These are phyloP conservation scores for Claviceps quebecensis DNA, from an alignment of 2,329 filamentous ascomycete species.

Conservation along the genomic window DNA sequence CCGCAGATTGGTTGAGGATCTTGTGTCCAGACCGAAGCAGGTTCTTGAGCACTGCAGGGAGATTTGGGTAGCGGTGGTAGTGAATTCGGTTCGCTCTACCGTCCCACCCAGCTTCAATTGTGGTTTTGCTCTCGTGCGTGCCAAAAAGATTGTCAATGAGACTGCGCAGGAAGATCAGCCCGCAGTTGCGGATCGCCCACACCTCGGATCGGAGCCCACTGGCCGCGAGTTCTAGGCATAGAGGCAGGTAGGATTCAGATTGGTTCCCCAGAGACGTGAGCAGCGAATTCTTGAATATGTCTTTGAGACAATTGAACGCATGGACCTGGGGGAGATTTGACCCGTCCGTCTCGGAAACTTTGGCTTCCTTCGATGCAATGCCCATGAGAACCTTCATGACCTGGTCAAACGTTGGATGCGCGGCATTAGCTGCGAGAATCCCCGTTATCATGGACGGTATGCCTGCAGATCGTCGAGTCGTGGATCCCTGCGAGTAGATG, in stretches of 20 bases:
- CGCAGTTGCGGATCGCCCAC: constrained; percentile 92
- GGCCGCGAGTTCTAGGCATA: constrained; percentile 66
- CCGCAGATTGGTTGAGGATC: constrained; percentile 25
- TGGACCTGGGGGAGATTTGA: constrained; percentile 79
- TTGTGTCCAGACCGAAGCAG: constrained; percentile 42
- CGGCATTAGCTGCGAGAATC: constrained; percentile 54
- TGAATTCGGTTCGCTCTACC: constrained; percentile 51
- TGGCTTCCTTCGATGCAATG: constrained; percentile 41
- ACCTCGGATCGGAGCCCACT: constrained; percentile 65
- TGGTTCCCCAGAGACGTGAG: constrained; percentile 57
- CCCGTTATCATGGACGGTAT: constrained; percentile 78
- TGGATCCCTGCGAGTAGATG: constrained; percentile 63
- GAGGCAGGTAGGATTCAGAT: constrained; percentile 60
- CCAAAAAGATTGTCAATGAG: constrained; percentile 69
- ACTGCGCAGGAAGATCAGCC: constrained; percentile 74
- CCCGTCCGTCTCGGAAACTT: constrained; percentile 42
- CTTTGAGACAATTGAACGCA: constrained; percentile 84
- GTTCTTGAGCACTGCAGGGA: constrained; percentile 48
- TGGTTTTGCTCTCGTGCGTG: constrained; percentile 54
- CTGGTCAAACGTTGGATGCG: constrained; percentile 45
- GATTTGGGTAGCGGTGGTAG: constrained; percentile 52
- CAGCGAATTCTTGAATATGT: constrained; percentile 74
- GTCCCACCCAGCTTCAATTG: constrained; percentile 49
- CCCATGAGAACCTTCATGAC: constrained; percentile 49
- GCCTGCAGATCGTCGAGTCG: constrained; percentile 81